Percentiles rank a stretch among this genome's conserved stretches.
Evolutionary conservation across 441 rosid species (phyloP).

Genomic region (Erodium trifolium): DNA sequence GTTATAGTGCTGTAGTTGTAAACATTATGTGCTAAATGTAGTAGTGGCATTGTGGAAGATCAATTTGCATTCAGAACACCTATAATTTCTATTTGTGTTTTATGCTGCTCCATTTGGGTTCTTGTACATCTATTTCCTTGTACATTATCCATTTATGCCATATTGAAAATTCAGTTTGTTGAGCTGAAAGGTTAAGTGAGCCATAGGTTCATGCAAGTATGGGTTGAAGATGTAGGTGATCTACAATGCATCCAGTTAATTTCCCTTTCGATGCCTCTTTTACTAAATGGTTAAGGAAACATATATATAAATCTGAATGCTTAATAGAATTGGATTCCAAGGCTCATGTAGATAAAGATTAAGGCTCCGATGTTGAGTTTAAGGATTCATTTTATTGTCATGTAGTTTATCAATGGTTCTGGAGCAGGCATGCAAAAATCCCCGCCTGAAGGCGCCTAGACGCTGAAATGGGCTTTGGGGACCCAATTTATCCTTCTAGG

Average conservation of each 20-base stretch:
- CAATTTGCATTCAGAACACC: neutral
- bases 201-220: neutral
- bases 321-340: neutral
- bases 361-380: neutral
- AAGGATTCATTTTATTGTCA: neutral
- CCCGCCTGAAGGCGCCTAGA: too few relatives aligned
- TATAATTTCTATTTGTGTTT: neutral
- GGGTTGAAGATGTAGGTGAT: neutral
- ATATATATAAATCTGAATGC: neutral
- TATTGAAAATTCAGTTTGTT: neutral
- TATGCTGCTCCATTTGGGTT: too few relatives aligned
- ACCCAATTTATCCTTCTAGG: too few relatives aligned
- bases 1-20: neutral
- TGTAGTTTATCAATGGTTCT: neutral
- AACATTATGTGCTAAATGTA: neutral
- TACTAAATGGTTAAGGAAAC: neutral
- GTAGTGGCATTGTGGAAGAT: neutral
- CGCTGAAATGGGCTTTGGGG: too few relatives aligned
- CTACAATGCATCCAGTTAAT: neutral
- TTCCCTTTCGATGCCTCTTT: neutral
- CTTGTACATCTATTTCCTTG: neutral
- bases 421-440: neutral
- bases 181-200: neutral
- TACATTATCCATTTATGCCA: neutral
- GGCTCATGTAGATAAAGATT: neutral